Conservation (phyloP, 163 green algal species). For the Chloromonas sp. region DNA sequence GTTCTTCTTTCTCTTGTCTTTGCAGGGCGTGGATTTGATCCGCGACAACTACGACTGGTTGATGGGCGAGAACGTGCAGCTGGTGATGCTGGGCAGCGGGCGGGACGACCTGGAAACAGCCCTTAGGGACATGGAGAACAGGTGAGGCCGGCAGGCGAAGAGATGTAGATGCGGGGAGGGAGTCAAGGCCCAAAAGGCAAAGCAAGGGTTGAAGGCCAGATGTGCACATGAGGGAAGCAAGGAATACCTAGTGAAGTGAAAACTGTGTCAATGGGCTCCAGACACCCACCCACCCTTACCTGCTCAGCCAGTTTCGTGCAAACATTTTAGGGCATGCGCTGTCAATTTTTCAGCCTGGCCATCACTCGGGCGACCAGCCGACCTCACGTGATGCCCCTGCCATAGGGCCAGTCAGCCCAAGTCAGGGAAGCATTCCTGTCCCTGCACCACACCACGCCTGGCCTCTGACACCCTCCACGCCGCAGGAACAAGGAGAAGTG, state of each 20-base stretch:
- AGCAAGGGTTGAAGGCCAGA: no score
- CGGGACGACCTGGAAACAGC: conserved; percentile 78
- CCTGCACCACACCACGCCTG: neutral
- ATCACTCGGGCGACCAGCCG: no score
- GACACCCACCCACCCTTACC: no score
- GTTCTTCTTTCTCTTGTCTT: neutral
- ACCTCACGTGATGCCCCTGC: no score
- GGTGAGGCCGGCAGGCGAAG: conserved; percentile 19
- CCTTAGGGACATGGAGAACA: conserved; percentile 72
- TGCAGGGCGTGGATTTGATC: conserved; percentile 87
- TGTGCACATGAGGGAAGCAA: no score
- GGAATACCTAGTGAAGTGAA: no score
- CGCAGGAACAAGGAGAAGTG: conserved; percentile 50
- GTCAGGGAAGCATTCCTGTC: neutral
- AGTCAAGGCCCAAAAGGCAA: neutral
- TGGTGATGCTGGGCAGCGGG: conserved; percentile 90
- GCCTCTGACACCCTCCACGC: neutral
- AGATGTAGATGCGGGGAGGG: neutral
- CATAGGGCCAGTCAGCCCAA: neutral
- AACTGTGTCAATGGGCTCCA: no score
- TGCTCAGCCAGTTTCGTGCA: no score
- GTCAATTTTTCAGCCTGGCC: no score
- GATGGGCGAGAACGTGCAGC: conserved; percentile 80
- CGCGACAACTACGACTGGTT: conserved; percentile 85
- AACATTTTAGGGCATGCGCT: no score